Evolutionary conservation across 768 basidiomycete genomes (phyloP).

Genomic region (Terana coerulea): DNA sequence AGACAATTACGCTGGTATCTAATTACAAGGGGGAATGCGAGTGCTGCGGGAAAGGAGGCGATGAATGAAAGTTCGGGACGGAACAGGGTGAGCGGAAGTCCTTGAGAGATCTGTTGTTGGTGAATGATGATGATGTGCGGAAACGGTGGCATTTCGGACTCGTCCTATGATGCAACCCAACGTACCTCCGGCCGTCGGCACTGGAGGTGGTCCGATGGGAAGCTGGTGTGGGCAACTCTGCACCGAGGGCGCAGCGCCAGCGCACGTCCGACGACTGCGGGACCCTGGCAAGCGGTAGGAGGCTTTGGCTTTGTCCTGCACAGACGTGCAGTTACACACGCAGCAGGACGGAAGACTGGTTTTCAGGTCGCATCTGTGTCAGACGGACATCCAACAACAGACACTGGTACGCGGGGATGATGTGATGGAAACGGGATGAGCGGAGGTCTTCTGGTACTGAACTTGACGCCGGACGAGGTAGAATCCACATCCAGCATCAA

Average conservation of each 20-base stretch:
- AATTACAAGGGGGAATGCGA: not conserved
- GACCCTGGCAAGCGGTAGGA: not conserved
- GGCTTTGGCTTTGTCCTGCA: not conserved
- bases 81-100: not conserved
- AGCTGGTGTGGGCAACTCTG: not conserved
- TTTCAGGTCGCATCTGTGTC: too few species aligned
- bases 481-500: not conserved
- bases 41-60: not conserved
- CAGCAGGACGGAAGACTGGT: too few species aligned
- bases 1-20: slow-evolving; percentile 2
- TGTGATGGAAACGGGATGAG: not conserved
- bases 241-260: slow-evolving; percentile 1
- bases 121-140: not conserved
- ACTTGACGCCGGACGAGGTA: not conserved
- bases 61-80: not conserved
- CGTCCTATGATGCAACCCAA: slow-evolving; percentile 6
- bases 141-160: slow-evolving; percentile 8
- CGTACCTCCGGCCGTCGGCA: not conserved
- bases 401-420: not conserved
- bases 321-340: not conserved
- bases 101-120: not conserved
- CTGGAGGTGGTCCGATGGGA: slow-evolving; percentile 6
- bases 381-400: not conserved
- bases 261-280: not conserved
- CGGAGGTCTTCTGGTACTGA: not conserved